Conservation (phyloP, 371 early-diverging fungal genomes). For the Zancudomyces culisetae region DNA sequence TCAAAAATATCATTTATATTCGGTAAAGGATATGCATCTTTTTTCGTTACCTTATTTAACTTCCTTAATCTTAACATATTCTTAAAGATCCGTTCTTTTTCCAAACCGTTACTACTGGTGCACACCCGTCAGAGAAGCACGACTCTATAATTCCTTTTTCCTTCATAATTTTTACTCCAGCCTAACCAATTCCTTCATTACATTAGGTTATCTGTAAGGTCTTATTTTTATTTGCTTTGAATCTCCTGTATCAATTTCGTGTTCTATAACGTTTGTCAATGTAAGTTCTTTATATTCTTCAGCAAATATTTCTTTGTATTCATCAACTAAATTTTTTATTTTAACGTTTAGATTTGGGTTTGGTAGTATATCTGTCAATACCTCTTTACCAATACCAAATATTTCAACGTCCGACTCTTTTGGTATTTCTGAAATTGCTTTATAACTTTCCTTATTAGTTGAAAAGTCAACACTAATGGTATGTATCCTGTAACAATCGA, state of each 20-base stretch:
- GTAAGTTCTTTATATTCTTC: conserved; percentile 1
- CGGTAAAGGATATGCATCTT: conserved; percentile 4
- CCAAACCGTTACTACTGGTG: conserved; percentile 5
- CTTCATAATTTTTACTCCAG: conserved; percentile 8
- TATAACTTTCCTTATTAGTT: no score
- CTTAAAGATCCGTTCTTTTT: conserved; percentile 8
- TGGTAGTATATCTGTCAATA: background rate
- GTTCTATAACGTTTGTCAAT: background rate
- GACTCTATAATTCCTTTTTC: background rate
- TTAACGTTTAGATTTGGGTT: background rate
- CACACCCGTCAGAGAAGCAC: conserved; percentile 5
- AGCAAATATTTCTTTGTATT: background rate
- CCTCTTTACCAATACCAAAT: background rate
- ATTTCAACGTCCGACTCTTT: no score
- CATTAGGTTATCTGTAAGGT: conserved; percentile 7
- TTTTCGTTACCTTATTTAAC: conserved; percentile 7
- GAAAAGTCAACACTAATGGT: no score
- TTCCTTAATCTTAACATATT: conserved; percentile 10
- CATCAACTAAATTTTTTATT: background rate
- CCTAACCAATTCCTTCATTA: conserved; percentile 5
- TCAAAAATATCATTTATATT: conserved; percentile 3
- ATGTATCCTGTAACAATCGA: no score
- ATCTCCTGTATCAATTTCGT: conserved; percentile 5
- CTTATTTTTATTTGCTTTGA: conserved; percentile 1
- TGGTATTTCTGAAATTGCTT: no score